Conservation (phyloP, 2,329 filamentous ascomycete genomes). For the Calonectria fujianensis region DNA sequence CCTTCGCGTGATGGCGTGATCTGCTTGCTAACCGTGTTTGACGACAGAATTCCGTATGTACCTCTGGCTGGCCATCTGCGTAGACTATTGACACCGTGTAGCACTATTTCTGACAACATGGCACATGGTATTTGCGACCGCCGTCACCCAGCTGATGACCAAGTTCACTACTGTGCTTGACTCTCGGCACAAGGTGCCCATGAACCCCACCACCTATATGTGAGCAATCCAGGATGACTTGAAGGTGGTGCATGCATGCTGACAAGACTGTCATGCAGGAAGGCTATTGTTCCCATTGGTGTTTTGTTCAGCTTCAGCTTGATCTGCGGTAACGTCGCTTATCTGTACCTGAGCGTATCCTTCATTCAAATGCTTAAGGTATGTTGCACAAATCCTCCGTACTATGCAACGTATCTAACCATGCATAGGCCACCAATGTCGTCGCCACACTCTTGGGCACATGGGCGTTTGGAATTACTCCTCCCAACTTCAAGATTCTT, state of each 20-base stretch:
- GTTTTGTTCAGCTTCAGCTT: slow-evolving; percentile 41
- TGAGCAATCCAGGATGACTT: neutral
- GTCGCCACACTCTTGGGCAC: slow-evolving; percentile 35
- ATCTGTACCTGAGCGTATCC: slow-evolving; percentile 38
- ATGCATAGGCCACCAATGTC: slow-evolving; percentile 33
- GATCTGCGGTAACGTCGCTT: slow-evolving; percentile 38
- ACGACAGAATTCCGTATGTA: slow-evolving; percentile 36
- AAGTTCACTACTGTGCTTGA: slow-evolving; percentile 38
- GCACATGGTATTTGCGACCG: slow-evolving; percentile 40
- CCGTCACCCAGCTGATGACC: slow-evolving; percentile 33
- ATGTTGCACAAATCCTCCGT: neutral
- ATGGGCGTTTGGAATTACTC: slow-evolving; percentile 37
- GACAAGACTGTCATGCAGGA: slow-evolving; percentile 6
- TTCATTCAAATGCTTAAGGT: slow-evolving; percentile 42
- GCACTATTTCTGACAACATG: slow-evolving; percentile 40
- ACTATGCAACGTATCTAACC: neutral
- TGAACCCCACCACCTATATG: slow-evolving; percentile 35
- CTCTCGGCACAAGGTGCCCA: slow-evolving; percentile 41
- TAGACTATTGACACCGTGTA: slow-evolving; percentile 9
- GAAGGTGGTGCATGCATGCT: neutral
- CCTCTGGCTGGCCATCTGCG: neutral
- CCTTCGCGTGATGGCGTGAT: neutral
- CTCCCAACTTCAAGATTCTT: slow-evolving; percentile 30
- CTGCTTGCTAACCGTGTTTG: neutral
- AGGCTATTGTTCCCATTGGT: slow-evolving; percentile 37